Evolutionary conservation across 352 stramenopile species (phyloP), one percentile per base, ranked within the genome.

Genomic region (Phytophthora pini): DNA sequence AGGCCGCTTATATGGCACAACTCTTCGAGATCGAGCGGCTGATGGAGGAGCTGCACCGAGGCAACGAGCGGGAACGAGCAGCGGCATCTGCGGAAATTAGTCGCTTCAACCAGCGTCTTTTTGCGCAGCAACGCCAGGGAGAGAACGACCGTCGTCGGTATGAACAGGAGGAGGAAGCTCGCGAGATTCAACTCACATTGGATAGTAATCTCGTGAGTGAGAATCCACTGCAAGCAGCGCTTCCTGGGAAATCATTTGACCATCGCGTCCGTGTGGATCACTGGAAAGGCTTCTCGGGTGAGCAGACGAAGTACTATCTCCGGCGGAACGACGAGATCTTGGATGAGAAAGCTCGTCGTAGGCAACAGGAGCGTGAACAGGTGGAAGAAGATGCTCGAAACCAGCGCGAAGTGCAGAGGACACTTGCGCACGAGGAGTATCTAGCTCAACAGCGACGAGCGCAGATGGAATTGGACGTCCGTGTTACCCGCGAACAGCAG

Each of bases 181-280:
- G 74, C 15, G 85, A 93, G 56, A 85, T 92, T 67, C 65, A 84
- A n/a, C 68, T 77, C 26, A 84, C 78, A 11, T 46, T 90, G 9
- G 22, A 79, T 17, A 92, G 84, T 56, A 72, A 90, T 46, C 65
- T 93, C 15, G 70, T 93, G 36, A 93, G 82, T 55, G 84, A 93
- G 58, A 90, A 90, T 52, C 77, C 81, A 5, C 53, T 78, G 39
- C 79, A 92, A 49, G 81, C 82, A 1, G 67, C 77, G 12, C 55
- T 84, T 4, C 74, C 75, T 6, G 72, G 64, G 13, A 64, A 74
- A 12, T 43, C 76, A 1, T 48, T 84, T 7, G 74, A 83, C 12
- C 79, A 84, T 15, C 81, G 85, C 6, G 83, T 94, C 22, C 82
- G 85, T 32, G 81, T 93, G 6, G 85, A 94, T 66, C 83, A 91